Evolutionary conservation across 2,329 filamentous ascomycete genomes (phyloP).

Genomic region (Alternaria sp.): DNA sequence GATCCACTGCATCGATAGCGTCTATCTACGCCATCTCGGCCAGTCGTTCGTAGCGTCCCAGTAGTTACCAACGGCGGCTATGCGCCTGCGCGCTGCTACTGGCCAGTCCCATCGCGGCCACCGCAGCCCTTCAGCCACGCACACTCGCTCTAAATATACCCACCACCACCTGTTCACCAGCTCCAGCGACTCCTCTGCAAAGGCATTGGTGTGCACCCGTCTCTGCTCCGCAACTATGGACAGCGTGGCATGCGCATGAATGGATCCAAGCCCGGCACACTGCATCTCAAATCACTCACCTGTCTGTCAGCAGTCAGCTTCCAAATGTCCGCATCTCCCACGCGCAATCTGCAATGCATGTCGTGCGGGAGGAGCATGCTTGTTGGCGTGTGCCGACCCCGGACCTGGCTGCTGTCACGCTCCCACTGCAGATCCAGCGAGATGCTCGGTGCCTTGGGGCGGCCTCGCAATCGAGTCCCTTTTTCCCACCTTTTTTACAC

Average conservation of each 20-base stretch:
- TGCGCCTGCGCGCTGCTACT: conserved; percentile 19
- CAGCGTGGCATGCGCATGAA: conserved; percentile 10
- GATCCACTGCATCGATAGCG: conserved; percentile 31
- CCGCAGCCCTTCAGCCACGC: conserved; percentile 27
- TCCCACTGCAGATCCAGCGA: conserved; percentile 4
- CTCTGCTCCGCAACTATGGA: not conserved
- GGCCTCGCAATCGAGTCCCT: conserved; percentile 2
- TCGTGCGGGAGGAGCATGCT: conserved; percentile 13
- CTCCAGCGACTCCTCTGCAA: not conserved
- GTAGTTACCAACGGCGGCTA: conserved; percentile 33
- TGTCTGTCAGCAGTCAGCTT: conserved; percentile 10
- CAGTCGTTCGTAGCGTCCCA: conserved; percentile 28
- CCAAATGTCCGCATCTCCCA: conserved; percentile 21
- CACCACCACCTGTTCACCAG: conserved; percentile 8
- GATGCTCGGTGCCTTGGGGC: not conserved
- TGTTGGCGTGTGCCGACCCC: conserved; percentile 14
- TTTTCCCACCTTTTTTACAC: conserved; percentile 7
- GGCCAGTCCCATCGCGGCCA: conserved; percentile 15
- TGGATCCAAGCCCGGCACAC: not conserved
- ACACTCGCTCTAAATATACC: conserved; percentile 30
- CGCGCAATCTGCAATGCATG: conserved; percentile 28
- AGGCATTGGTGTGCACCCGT: not conserved
- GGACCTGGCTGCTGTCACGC: conserved; percentile 11
- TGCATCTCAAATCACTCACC: conserved; percentile 1
- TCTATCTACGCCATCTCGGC: conserved; percentile 25